phyloP scores from a whole-genome alignment of 2,329 filamentous ascomycete genomes.

The Stagonosporopsis cucurbitacearum region DNA sequence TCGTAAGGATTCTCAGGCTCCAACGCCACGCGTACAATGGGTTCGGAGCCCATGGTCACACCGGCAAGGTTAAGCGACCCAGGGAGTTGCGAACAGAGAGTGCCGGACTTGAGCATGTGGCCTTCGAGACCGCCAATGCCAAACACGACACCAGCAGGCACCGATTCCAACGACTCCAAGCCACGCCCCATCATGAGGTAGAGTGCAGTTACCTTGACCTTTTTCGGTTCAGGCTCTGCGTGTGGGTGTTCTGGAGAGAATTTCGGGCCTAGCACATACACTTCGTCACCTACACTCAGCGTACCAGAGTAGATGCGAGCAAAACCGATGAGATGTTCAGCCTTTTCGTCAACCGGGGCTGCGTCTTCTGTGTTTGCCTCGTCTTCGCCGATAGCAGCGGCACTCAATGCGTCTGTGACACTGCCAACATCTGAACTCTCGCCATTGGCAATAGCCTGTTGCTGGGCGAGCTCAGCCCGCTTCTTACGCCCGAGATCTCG shows the following conservation, averaged over 20 bases:
- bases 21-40: conserved; percentile 94
- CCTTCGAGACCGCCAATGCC: conserved; percentile 92
- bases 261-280: conserved; percentile 92
- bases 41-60: conserved; percentile 78
- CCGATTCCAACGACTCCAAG: conserved; percentile 79
- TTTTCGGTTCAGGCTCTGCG: conserved; percentile 74
- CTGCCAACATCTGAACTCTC: conserved; percentile 57
- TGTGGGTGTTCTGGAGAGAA: conserved; percentile 83
- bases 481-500: conserved; percentile 86
- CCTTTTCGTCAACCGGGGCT: conserved; percentile 68
- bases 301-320: conserved; percentile 92
- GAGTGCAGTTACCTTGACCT: conserved; percentile 82
- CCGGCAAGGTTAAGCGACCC: conserved; percentile 91
- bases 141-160: conserved; percentile 93
- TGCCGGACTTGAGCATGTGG: conserved; percentile 93
- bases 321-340: conserved; percentile 92
- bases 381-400: conserved; percentile 59
- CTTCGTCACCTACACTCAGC: conserved; percentile 83
- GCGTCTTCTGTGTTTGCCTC: conserved; percentile 42
- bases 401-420: conserved; percentile 66
- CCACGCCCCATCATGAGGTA: conserved; percentile 96
- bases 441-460: conserved; percentile 65
- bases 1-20: conserved; percentile 91
- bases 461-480: conserved; percentile 82
- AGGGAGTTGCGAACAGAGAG: conserved; percentile 84